Base-by-base conservation (phyloP, 257 asterid species). In the Thymus quinquecostatus region DNA sequence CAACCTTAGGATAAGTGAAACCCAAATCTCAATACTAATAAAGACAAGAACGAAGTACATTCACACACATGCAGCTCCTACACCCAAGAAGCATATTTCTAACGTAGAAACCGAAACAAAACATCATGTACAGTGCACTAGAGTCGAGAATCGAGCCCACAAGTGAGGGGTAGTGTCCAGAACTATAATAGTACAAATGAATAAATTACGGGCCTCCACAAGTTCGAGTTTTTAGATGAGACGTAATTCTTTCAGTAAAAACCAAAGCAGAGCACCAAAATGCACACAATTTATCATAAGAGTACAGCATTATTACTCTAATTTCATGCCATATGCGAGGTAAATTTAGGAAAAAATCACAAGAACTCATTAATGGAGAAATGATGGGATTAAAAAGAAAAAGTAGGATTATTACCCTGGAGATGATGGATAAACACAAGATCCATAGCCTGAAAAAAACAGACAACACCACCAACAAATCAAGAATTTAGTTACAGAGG, bases 361-460 rank as follows among this genome's bases (percentile, higher is more conserved):
- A 10, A 66, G 21, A 43, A 56, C 48, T 34, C 53, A 58, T 47
- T 50, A 10, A 28, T 8, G n/a, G 69, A 41, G 10, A 40, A 12
- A 61, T 9, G 54, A 6, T 21, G 21, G 21, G 21, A 30, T n/a
- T n/a, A 28, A 12, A 33, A 13, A 21, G 63, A 4, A 36, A 54
- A 27, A 13, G n/a, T 38, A 30, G 34, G 12, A 60, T 21, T 76
- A 86, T 13, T 64, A 73, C 98, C 97, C 84, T 40, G 86, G 82
- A 51, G 88, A 82, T 41, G 97, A 80, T 75, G 97, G 96, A 43
- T 92, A 92, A 29, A 79, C 87, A 75, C 98, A 92, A 84, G 98
- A 92, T 82, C 98, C 98, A 75, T 92, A 92, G 74, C 98, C 97
- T 92, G 80, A 21, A 73, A 64, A 58, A 74, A 72, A n/a, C n/a